Evolutionary conservation across 2,329 filamentous ascomycete genomes (phyloP).

Genomic region (Cytospora piceicola): DNA sequence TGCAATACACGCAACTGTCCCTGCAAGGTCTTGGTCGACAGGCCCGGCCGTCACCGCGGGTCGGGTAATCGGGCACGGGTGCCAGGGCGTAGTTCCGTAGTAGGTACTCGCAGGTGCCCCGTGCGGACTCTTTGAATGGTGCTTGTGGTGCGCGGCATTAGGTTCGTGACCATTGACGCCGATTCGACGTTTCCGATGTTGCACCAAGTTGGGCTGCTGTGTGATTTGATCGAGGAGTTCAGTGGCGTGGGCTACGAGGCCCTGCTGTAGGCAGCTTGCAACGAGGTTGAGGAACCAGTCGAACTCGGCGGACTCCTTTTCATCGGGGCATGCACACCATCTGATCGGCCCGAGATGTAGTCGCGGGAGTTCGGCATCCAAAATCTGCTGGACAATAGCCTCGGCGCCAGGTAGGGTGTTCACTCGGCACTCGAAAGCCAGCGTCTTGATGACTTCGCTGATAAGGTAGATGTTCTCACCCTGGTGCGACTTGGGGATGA

Average conservation of each 20-base stretch:
- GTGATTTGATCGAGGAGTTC: not conserved
- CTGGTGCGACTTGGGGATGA: not conserved
- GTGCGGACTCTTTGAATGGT: conserved; percentile 6
- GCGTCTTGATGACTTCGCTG: not conserved
- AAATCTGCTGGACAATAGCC: not conserved
- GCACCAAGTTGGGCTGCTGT: not conserved
- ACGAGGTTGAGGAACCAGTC: not conserved
- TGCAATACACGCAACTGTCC: not conserved
- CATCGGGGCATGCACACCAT: not conserved
- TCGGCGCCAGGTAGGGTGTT: not conserved
- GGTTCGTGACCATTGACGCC: not conserved
- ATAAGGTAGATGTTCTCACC: not conserved
- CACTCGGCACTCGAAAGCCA: not conserved
- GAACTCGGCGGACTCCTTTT: not conserved
- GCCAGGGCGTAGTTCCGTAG: conserved; percentile 12
- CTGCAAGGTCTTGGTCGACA: not conserved
- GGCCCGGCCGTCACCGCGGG: not conserved
- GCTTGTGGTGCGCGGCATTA: not conserved
- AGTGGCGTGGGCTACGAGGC: not conserved
- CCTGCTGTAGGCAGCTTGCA: not conserved
- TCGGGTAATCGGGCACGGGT: not conserved
- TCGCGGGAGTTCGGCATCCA: not conserved
- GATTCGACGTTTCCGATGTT: no score
- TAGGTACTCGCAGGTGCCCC: not conserved
- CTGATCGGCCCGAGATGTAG: conserved; percentile 5